Percentiles rank a stretch among this genome's conserved stretches.
phyloP scores from a whole-genome alignment of 176 grass and related monocot species.

The Olyra latifolia region DNA sequence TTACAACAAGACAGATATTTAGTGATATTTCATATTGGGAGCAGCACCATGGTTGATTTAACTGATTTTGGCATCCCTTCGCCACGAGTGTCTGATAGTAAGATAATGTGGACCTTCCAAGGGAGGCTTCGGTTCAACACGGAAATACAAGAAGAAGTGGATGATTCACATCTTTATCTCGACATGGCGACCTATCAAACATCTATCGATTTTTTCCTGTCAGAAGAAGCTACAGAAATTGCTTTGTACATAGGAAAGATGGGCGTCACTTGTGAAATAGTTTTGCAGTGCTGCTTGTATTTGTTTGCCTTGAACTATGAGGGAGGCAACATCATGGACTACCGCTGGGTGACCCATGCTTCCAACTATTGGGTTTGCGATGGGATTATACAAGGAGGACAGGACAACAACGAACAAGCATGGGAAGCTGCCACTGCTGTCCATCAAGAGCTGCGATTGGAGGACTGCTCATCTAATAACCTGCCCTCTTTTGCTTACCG shows the following conservation, averaged over 20 bases:
- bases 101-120: background rate
- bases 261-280: background rate
- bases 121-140: background rate
- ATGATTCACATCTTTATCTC: background rate
- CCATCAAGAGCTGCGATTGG: background rate
- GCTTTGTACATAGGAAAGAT: background rate
- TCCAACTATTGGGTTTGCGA: conserved; percentile 23
- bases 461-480: background rate
- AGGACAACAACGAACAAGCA: background rate
- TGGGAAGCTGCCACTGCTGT: background rate
- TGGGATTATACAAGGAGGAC: background rate
- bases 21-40: background rate
- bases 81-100: accelerated
- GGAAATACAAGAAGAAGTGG: background rate
- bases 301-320: background rate
- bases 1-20: background rate
- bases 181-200: too few species aligned
- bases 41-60: accelerated
- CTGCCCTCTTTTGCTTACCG: accelerated
- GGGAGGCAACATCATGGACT: background rate
- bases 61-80: background rate
- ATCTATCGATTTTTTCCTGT: too few species aligned
- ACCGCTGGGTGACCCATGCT: background rate
- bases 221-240: background rate
- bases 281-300: background rate